Evolutionary conservation across 1,284 basidiomycete genomes (phyloP).

Genomic region (Pyrrhoderma lamaoense): DNA sequence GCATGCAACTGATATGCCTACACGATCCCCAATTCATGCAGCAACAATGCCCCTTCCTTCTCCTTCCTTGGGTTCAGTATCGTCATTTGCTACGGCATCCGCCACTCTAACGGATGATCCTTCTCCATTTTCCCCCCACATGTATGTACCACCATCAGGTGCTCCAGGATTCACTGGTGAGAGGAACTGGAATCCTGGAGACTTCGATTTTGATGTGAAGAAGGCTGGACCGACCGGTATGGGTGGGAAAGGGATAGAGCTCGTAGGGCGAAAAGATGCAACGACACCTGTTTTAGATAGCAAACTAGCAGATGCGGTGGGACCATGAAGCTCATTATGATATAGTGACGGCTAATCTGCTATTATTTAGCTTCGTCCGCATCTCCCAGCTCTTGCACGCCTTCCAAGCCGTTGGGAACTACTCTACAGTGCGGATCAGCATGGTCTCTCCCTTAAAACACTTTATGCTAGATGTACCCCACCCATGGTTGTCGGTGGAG

Average conservation of each 20-base stretch:
- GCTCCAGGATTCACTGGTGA: conserved; percentile 74
- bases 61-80: not conserved
- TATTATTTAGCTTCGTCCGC: conserved; percentile 50
- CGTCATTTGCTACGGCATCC: not conserved
- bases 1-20: not conserved
- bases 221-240: conserved; percentile 19
- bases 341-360: not conserved
- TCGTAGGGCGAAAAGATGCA: conserved; percentile 45
- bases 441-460: conserved; percentile 88
- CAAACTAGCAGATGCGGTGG: conserved; percentile 53
- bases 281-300: conserved; percentile 51
- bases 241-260: conserved; percentile 37
- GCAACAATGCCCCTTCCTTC: conserved; percentile 12
- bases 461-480: conserved; percentile 65
- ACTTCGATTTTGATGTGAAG: conserved; percentile 33
- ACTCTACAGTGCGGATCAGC: conserved; percentile 90
- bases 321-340: conserved; percentile 22
- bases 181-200: conserved; percentile 43
- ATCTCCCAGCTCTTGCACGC: conserved; percentile 75
- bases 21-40: conserved; percentile 9
- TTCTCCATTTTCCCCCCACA: conserved; percentile 51
- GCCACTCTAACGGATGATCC: not conserved
- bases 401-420: conserved; percentile 80
- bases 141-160: conserved; percentile 59
- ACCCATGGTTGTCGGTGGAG: conserved; percentile 20